A percentile compares a stretch with the other conserved stretches of the same genome.
Evolutionary conservation across 2,329 filamentous ascomycete genomes (phyloP).

Genomic region (Trichoderma koningii): DNA sequence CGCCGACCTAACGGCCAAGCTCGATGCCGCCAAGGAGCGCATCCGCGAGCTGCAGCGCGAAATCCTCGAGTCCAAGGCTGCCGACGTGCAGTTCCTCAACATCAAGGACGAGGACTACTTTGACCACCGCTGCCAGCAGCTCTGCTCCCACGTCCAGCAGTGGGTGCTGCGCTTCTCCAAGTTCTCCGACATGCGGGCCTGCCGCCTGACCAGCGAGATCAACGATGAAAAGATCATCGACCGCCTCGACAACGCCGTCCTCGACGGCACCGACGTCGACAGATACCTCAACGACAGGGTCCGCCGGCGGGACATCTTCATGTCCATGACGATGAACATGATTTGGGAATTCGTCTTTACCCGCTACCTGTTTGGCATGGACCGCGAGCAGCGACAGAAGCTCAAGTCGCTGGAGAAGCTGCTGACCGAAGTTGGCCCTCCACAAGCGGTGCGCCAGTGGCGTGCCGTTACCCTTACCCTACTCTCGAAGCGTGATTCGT

Average conservation of each 20-base stretch:
- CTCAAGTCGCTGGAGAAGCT: slow-evolving; percentile 94
- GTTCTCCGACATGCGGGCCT: slow-evolving; percentile 89
- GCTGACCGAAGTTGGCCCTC: slow-evolving; percentile 82
- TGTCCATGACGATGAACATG: slow-evolving; percentile 99
- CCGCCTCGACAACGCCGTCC: slow-evolving; percentile 87
- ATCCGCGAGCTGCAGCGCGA: slow-evolving; percentile 56
- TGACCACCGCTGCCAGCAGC: slow-evolving; percentile 86
- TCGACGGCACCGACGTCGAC: slow-evolving; percentile 94
- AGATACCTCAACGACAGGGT: slow-evolving; percentile 84
- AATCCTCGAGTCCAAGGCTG: slow-evolving; percentile 60
- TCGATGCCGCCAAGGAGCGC: slow-evolving; percentile 69
- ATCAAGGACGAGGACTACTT: slow-evolving; percentile 93
- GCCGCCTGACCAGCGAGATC: slow-evolving; percentile 79
- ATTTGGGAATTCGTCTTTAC: slow-evolving; percentile 99
- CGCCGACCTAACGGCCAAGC: slow-evolving; percentile 71
- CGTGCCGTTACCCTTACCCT: slow-evolving; percentile 92
- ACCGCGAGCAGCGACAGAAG: slow-evolving; percentile 95
- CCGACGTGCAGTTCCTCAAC: slow-evolving; percentile 72
- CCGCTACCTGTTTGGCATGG: slow-evolving; percentile 97
- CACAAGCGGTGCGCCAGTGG: slow-evolving; percentile 92
- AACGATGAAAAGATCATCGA: slow-evolving; percentile 92
- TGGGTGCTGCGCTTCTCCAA: slow-evolving; percentile 99
- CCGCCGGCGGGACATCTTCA: slow-evolving; percentile 88
- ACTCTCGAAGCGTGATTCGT: slow-evolving; percentile 76
- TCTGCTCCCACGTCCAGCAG: slow-evolving; percentile 94